Evolutionary conservation across 306 rosid species (phyloP), one percentile per base, ranked within the genome.

Genomic region (Prunus campanulata): DNA sequence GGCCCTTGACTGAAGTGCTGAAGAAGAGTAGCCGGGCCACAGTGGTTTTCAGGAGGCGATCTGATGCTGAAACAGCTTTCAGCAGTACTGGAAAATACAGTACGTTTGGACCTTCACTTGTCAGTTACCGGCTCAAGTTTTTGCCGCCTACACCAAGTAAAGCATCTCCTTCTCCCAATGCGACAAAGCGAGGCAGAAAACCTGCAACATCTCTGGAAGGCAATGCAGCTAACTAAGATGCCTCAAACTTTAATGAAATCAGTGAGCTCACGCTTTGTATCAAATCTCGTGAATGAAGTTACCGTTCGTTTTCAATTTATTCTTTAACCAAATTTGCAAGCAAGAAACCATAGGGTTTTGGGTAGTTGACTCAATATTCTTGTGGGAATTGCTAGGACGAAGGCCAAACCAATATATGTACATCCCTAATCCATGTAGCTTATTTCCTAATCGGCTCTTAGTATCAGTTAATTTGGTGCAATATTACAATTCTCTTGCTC

Each of bases 51-150:
- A 76, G 49, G 77, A 83, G 77, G 77, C 83, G 78, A 30, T 19
- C 76, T 7, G 96, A 90, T 78, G 96, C 97, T 24, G 91, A 90
- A 85, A 74, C 80, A 42, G 98, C 96, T 73, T 94, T 91, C 82
- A 90, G 96, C 60, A 91, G 93, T 75, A 87, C 96, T 13, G 96
- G 98, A 75, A 92, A 92, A 78, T 90, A 87, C 78, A 85, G 89
- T 81, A 85, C 80, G 27, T 94, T 94, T 56, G 97, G 98, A 69
- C 93, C 96, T 74, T 82, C 97, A 51, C 91, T 87, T 50, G 84
- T 84, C 67, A 87, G 97, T 71, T 94, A 94, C 84, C 85, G 90
- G 60, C 97, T 94, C 87, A 91, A 86, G 90, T 88, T 83, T 77
- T 64, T 85, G 64, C 74, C 87, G 10, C 55, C 80, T 2, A 48